Evolutionary conservation across 345 rosid species (phyloP).

Genomic region (Rhodamnia argentea): DNA sequence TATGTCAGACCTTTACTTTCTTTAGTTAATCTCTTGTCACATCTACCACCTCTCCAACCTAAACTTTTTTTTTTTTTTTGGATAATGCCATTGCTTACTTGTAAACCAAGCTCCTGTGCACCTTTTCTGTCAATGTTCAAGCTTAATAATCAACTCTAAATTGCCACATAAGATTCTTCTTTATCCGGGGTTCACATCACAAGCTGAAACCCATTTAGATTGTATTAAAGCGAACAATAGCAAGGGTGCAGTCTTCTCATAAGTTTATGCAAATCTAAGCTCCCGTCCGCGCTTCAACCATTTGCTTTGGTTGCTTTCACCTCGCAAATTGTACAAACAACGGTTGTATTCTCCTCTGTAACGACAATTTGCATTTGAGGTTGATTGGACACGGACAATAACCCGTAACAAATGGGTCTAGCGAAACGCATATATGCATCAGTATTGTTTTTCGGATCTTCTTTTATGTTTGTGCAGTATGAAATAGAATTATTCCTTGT

Average conservation of each 20-base stretch:
- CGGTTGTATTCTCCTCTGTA: too few species aligned
- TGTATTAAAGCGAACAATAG: neutral
- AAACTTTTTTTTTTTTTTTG: too few species aligned
- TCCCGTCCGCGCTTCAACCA: neutral
- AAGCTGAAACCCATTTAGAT: neutral
- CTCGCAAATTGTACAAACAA: too few species aligned
- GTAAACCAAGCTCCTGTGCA: neutral
- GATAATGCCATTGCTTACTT: neutral
- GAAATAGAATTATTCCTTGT: neutral
- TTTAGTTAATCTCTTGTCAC: neutral
- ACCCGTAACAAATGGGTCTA: too few species aligned
- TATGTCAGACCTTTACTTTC: neutral
- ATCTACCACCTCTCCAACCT: neutral
- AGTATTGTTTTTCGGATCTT: rapidly evolving
- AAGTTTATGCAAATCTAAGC: neutral
- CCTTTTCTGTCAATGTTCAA: neutral
- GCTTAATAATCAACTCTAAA: neutral
- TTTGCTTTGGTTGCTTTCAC: too few species aligned
- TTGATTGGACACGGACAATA: too few species aligned
- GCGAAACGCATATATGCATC: too few species aligned
- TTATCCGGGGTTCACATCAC: neutral
- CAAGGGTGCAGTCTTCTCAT: neutral
- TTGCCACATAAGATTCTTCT: too few species aligned
- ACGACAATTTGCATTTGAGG: too few species aligned
- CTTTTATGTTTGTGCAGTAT: neutral